phyloP scores from a whole-genome alignment of 768 basidiomycete genomes.

The Lentinula raphanica region DNA sequence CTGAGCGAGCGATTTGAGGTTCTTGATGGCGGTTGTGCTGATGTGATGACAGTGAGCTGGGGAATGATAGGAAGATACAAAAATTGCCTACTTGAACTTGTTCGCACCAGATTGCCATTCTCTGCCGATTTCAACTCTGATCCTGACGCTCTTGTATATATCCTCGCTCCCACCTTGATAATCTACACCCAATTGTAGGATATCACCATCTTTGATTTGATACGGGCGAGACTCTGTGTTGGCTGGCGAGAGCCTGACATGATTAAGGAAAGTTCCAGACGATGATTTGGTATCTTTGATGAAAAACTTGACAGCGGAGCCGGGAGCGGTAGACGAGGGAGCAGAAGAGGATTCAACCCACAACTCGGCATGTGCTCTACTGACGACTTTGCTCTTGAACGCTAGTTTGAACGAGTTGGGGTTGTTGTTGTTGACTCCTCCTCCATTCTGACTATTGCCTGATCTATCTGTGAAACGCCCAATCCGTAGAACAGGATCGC shows the following conservation, averaged over 20 bases:
- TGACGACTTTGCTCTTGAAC: constrained; percentile 94
- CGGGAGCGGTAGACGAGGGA: not conserved
- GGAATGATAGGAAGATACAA: constrained; percentile 4
- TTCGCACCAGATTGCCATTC: constrained; percentile 90
- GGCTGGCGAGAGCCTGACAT: constrained; percentile 81
- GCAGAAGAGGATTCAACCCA: constrained; percentile 60
- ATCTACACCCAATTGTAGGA: constrained; percentile 92
- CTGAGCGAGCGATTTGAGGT: constrained; percentile 67
- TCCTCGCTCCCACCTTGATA: constrained; percentile 97
- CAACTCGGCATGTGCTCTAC: constrained; percentile 90
- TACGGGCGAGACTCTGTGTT: constrained; percentile 74
- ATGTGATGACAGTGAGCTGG: not conserved
- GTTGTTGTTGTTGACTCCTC: constrained; percentile 51
- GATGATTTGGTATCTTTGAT: constrained; percentile 53
- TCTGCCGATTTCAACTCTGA: constrained; percentile 79
- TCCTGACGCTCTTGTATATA: constrained; percentile 96
- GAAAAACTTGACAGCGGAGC: not conserved
- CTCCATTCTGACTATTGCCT: constrained; percentile 57
- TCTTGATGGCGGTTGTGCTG: constrained; percentile 68
- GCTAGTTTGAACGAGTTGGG: constrained; percentile 56
- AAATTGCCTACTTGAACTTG: constrained; percentile 73
- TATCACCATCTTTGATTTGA: constrained; percentile 86
- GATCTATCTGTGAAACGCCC: constrained; percentile 92
- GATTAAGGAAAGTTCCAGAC: constrained; percentile 94
- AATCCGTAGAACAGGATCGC: constrained; percentile 72